Base-by-base conservation (phyloP, 805 yeast species). In the Lachancea mirantina region DNA sequence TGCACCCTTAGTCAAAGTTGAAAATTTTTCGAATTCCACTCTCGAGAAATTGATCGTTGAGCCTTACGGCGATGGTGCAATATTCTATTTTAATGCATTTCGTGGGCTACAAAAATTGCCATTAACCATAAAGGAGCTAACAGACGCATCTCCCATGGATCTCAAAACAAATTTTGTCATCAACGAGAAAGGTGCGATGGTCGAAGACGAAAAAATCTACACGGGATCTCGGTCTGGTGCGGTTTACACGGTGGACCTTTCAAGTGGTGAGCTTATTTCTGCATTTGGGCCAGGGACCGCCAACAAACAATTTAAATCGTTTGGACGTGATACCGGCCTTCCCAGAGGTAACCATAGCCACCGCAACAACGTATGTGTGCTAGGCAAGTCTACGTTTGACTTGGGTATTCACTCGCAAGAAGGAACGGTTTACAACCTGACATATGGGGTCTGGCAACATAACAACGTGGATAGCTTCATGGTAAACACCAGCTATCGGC, bases 381-480 rank as follows among this genome's bases (percentile, higher is more conserved):
- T 83, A 4, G 94, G 94, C 0, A 78, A 74, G 52, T 77, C 88
- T 0, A 75, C 76, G 0, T 83, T 78, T 49, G 82, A 79, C 43
- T 62, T 83, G 25, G 65, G 76, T 0, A 89, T 92, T n/a, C 80
- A 85, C 51, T 78, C 92, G 2, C 74, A 70, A 45, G 70, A 74
- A 39, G 74, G 75, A 39, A 61, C 78, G 0, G 72, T 78, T 2
- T 88, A 96, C 92, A 83, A 85, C 48, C 83, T 92, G 11, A 77
- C 88, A 0, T 87, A 81, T 50, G 69, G 94, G 1, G 70, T 79
- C 22, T 92, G 96, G 96, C 94, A 92, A 7, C 94, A 95, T 27
- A 89, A 89, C 55, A 77, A 84, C 43, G 63, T 87, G 32, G 95
- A 89, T 55, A 62, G 61, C 9, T 68, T 64, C 37, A 55, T 74